phyloP scores from a whole-genome alignment of 768 basidiomycete species.

The Mycena amicta region DNA sequence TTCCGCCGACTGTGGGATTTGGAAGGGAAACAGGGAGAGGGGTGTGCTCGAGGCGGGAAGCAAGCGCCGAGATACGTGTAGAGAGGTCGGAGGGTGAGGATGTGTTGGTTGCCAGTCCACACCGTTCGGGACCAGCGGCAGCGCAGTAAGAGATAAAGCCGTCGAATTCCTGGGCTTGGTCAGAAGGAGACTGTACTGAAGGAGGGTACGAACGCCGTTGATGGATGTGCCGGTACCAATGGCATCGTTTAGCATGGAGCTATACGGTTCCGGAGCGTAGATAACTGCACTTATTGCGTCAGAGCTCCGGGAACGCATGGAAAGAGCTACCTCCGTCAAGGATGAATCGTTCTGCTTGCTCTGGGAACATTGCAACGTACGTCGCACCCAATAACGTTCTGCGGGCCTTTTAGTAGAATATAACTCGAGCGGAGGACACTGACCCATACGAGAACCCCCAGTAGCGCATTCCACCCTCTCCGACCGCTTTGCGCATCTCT shows the following conservation, averaged over 20 bases:
- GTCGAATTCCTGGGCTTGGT: constrained; percentile 6
- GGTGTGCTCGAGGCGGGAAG: not conserved
- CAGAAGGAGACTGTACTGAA: not conserved
- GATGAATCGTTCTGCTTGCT: constrained; percentile 3
- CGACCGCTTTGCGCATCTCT: constrained; percentile 18
- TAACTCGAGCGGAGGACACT: not conserved
- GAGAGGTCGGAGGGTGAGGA: not conserved
- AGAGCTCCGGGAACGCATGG: not conserved
- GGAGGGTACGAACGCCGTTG: constrained; percentile 1
- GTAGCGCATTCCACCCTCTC: constrained; percentile 13
- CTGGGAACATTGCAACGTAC: constrained; percentile 20
- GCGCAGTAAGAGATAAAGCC: constrained; percentile 14
- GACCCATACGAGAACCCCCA: constrained; percentile 22
- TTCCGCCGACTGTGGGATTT: not conserved
- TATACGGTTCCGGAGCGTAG: constrained; percentile 16
- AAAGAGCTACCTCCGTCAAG: constrained; percentile 16
- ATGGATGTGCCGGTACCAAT: constrained; percentile 14
- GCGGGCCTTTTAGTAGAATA: not conserved
- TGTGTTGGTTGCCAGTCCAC: constrained; percentile 3
- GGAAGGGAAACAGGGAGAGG: constrained; percentile 11
- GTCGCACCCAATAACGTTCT: constrained; percentile 14
- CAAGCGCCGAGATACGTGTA: constrained; percentile 11
- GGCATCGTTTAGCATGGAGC: constrained; percentile 12
- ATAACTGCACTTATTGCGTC: constrained; percentile 1
- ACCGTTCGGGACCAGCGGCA: constrained; percentile 11